A percentile compares a stretch with the other conserved stretches of the same genome.
These are phyloP conservation scores for Annulohypoxylon stygium DNA, from an alignment of 495 filamentous ascomycete species.

Conservation along the genomic window DNA sequence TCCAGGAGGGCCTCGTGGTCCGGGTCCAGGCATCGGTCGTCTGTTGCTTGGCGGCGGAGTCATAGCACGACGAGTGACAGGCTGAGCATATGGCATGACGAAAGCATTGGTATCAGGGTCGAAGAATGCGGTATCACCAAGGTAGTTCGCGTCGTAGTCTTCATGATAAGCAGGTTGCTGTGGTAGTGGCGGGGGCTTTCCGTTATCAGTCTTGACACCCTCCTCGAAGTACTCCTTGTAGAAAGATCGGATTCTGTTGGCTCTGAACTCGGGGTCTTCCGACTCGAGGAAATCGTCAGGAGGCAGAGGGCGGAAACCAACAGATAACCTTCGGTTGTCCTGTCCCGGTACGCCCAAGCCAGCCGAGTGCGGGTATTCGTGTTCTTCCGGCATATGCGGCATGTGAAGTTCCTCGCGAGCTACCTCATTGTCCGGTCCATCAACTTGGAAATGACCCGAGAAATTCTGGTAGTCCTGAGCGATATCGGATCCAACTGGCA, in stretches of 20 bases:
- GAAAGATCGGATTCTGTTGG: slow-evolving; percentile 96
- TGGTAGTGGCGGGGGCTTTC: slow-evolving; percentile 56
- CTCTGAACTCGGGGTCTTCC: slow-evolving; percentile 93
- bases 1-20: slow-evolving; percentile 52
- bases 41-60: slow-evolving; percentile 90
- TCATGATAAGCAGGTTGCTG: slow-evolving; percentile 70
- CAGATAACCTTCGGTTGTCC: slow-evolving; percentile 81
- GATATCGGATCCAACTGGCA: slow-evolving; percentile 28
- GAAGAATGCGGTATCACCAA: slow-evolving; percentile 73
- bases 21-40: slow-evolving; percentile 61
- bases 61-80: slow-evolving; percentile 91
- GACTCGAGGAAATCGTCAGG: slow-evolving; percentile 76
- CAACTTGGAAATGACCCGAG: slow-evolving; percentile 45
- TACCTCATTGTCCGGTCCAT: slow-evolving; percentile 28
- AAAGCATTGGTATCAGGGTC: slow-evolving; percentile 82
- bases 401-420: slow-evolving; percentile 50
- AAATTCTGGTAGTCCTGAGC: slow-evolving; percentile 45
- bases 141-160: slow-evolving; percentile 75
- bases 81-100: slow-evolving; percentile 83
- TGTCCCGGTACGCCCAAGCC: slow-evolving; percentile 69
- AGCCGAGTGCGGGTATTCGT: slow-evolving; percentile 46
- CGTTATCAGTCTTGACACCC: slow-evolving; percentile 67
- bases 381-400: slow-evolving; percentile 48
- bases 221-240: slow-evolving; percentile 99
- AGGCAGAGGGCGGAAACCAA: slow-evolving; percentile 92